These are phyloP conservation scores for Hydnomerulius pinastri DNA, from an alignment of 768 basidiomycete genomes.

Conservation along the genomic window DNA sequence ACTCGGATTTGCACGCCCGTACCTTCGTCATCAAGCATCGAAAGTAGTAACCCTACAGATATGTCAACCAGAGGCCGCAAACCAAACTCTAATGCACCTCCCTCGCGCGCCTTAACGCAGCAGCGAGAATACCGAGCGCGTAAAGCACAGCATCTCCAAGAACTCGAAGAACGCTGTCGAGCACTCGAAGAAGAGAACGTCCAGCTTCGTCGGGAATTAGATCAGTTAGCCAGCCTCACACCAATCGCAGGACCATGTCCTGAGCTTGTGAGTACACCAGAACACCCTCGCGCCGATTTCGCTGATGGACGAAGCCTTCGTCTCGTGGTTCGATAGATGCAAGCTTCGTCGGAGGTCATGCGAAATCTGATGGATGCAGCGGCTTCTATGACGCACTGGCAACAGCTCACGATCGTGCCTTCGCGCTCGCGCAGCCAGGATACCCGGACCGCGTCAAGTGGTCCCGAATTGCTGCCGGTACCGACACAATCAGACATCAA, in stretches of 20 bases:
- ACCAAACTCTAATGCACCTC: conserved; percentile 60
- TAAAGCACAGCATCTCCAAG: conserved; percentile 54
- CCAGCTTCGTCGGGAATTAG: conserved; percentile 49
- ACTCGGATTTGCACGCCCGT: not conserved
- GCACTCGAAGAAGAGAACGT: conserved; percentile 56
- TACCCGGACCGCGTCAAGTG: not conserved
- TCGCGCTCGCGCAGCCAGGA: not conserved
- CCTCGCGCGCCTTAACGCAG: conserved; percentile 56
- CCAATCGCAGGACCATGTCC: conserved; percentile 16
- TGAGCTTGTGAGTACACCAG: not conserved
- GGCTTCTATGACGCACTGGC: conserved; percentile 52
- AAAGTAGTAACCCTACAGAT: not conserved
- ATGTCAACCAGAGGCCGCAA: conserved; percentile 37
- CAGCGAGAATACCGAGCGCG: conserved; percentile 67
- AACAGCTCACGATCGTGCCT: conserved; percentile 32
- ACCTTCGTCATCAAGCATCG: not conserved
- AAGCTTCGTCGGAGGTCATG: conserved; percentile 53
- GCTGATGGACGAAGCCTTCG: not conserved
- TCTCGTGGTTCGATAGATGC: conserved; percentile 34
- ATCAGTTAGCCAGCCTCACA: conserved; percentile 41
- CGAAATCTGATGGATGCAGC: conserved; percentile 47
- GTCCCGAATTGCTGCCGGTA: not conserved
- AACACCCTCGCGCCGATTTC: not conserved
- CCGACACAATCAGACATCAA: not conserved
- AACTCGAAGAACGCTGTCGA: conserved; percentile 55